Conservation (phyloP, 106 monocot genomes). For the Platanthera zijinensis region DNA sequence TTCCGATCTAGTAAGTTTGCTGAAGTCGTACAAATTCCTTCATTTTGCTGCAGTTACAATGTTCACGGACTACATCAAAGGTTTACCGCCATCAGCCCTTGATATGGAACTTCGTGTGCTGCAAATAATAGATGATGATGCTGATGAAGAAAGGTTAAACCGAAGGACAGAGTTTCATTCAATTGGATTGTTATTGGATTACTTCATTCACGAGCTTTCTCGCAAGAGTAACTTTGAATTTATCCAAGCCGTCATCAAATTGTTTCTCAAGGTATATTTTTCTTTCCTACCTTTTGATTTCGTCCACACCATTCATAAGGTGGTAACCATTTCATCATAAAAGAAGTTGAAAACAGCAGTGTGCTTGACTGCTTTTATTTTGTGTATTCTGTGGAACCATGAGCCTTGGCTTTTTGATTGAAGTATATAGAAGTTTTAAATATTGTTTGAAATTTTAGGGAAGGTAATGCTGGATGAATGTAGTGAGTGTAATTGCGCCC, state of each 20-base stretch:
- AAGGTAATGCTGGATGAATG: neutral
- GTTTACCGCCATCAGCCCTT: conserved; percentile 68
- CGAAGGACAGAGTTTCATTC: conserved; percentile 48
- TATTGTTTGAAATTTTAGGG: neutral
- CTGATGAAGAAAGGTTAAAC: conserved; percentile 25
- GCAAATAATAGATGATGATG: conserved; percentile 83
- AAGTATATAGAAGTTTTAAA: neutral
- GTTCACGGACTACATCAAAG: conserved; percentile 86
- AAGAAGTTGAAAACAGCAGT: neutral
- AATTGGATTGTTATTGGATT: conserved; percentile 71
- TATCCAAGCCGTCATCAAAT: conserved; percentile 75
- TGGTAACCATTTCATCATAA: neutral
- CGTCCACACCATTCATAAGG: neutral
- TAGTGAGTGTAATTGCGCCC: too few relatives aligned
- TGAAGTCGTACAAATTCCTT: conserved; percentile 1
- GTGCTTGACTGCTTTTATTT: neutral
- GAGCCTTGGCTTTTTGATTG: neutral
- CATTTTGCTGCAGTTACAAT: conserved; percentile 48
- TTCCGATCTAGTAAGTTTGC: neutral
- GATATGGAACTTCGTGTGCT: conserved; percentile 93
- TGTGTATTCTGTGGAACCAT: neutral
- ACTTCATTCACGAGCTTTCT: conserved; percentile 79
- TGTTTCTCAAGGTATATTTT: conserved; percentile 83
- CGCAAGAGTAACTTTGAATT: conserved; percentile 88
- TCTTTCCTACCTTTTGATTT: neutral